A percentile compares a stretch with the other conserved stretches of the same genome.
These are phyloP conservation scores for Fusarium beomiforme DNA, from an alignment of 2,329 filamentous ascomycete species.

Conservation along the genomic window DNA sequence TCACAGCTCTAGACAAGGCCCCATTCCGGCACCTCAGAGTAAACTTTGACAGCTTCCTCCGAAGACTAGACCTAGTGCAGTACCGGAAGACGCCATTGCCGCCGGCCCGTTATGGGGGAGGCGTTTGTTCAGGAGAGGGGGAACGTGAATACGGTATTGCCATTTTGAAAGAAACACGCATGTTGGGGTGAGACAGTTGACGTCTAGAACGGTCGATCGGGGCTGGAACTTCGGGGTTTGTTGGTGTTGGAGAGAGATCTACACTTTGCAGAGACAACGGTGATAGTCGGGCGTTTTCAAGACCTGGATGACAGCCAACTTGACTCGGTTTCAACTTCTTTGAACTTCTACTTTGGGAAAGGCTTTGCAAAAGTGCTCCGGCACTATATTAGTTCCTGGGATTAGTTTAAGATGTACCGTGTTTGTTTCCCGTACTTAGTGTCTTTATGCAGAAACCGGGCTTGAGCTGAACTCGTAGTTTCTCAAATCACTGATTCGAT, in stretches of 20 bases:
- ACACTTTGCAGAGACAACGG: background rate
- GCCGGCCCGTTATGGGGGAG: conserved; percentile 14
- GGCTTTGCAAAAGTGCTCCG: background rate
- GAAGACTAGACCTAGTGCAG: conserved; percentile 1
- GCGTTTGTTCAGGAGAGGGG: background rate
- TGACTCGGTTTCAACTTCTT: background rate
- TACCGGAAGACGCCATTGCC: conserved; percentile 12
- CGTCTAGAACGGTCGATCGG: background rate
- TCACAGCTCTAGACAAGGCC: background rate
- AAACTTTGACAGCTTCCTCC: background rate
- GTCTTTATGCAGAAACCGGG: background rate
- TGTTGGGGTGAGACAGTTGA: background rate
- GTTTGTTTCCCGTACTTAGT: background rate
- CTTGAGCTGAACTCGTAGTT: background rate
- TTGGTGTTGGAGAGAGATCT: background rate
- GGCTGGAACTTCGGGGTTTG: background rate
- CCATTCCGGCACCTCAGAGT: background rate
- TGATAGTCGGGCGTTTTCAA: background rate
- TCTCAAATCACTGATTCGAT: background rate
- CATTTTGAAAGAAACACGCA: background rate
- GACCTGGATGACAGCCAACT: background rate
- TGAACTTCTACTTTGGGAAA: background rate
- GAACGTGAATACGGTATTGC: background rate
- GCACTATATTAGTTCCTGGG: background rate
- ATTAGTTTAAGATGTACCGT: background rate